Conservation (phyloP, 306 rosid genomes). For the Hylodesmum podocarpum region DNA sequence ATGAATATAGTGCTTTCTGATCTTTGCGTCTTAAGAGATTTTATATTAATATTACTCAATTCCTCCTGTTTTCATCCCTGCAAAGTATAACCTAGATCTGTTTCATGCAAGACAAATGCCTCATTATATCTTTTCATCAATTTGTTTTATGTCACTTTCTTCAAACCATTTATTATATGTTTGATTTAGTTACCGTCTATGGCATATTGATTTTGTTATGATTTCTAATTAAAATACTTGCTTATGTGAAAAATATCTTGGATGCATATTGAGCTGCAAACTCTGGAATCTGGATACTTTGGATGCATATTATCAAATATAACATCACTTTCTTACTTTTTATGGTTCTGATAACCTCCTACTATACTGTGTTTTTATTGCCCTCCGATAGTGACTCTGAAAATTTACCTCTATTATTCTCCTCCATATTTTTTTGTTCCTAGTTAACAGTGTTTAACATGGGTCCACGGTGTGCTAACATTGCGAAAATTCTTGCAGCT, state of each 20-base stretch:
- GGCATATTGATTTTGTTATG: background rate
- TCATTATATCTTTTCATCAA: background rate
- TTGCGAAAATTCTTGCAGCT: constrained; percentile 50
- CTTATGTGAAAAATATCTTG: background rate
- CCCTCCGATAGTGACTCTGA: background rate
- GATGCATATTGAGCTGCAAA: background rate
- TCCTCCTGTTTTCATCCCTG: constrained; percentile 12
- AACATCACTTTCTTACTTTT: background rate
- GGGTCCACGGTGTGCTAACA: constrained; percentile 20
- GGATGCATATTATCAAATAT: background rate
- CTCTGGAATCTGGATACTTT: background rate
- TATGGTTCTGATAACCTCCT: background rate
- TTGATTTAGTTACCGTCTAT: background rate
- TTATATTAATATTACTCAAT: background rate
- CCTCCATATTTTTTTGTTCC: background rate
- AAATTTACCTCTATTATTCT: background rate
- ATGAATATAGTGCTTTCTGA: background rate
- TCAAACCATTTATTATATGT: background rate
- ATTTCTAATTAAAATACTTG: constrained; percentile 9
- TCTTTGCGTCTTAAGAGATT: background rate
- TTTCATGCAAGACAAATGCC: constrained; percentile 3
- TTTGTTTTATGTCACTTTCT: constrained; percentile 8
- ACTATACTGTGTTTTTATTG: background rate
- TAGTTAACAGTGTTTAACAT: background rate
- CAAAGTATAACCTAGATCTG: constrained; percentile 1